Evolutionary conservation across 2,329 filamentous ascomycete genomes (phyloP), one percentile per base, ranked within the genome.

Genomic region (Ceratocystis lukuohia): DNA sequence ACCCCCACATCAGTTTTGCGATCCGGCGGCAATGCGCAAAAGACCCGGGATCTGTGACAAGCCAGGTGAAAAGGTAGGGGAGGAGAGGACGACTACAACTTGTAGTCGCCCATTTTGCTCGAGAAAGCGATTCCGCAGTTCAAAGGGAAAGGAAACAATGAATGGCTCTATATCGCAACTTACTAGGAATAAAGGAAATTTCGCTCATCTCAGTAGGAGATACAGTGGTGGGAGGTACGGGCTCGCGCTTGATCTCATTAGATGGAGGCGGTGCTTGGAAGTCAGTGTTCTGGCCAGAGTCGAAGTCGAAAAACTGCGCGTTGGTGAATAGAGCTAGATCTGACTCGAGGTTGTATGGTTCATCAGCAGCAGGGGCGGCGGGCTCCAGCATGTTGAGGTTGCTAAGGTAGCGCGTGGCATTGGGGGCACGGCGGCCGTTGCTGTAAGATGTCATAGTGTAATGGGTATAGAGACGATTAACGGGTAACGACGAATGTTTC

Each of bases 381-480:
- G 88, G 83, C 71, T 85, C 84, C 69, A 87, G 79, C 69, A 85
- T 84, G 79, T 96, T 96, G 72, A 96, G 81, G 71, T 92, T 88
- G 72, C 89, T 88, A 70, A 96, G 82, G 78, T 94, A 96, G 73
- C 91, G 88, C 73, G 91, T 91, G 77, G 96, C 89, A 76, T 96
- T 96, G 73, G 89, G 88, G 71, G 84, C 88, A 74, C 88, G 86
- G 69, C 90, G 88, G 73, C 86, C 87, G 76, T 82, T 86, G 82
- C 85, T 62, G 61, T 66, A 46, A n/a, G 65, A 91, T 74, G 80
- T 85, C 88, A 91, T 91, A 66, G 53, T 66, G 56, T 41, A 22
- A 44, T 33, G 20, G 8, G 41, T 65, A 28, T n/a, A 1, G 5
- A 25, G 45, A 65, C 33, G 33, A 37, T 37, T 10, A 37, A 37